Percentiles rank a stretch among this genome's conserved stretches.
Evolutionary conservation across 257 asterid species (phyloP).

Genomic region (Capsicum pubescens): DNA sequence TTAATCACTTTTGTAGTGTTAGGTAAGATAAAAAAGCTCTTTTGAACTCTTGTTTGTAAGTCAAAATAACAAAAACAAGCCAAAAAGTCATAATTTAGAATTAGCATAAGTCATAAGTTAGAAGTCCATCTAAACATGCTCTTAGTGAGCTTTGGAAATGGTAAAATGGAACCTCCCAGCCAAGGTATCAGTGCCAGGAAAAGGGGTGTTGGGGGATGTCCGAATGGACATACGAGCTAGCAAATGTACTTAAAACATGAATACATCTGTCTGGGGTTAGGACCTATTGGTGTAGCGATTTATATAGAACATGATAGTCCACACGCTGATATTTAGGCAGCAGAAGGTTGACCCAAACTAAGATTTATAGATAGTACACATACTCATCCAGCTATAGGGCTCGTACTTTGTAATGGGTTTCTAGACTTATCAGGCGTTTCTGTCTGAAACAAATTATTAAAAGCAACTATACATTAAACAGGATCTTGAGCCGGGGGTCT

Average conservation of each 20-base stretch:
- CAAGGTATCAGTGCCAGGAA: slow-evolving; percentile 1
- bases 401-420: not conserved
- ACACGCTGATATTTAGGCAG: not conserved
- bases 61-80: too few relatives aligned
- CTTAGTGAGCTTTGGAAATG: slow-evolving; percentile 9
- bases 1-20: too few relatives aligned
- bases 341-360: slow-evolving; percentile 9
- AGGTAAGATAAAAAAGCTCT: too few relatives aligned
- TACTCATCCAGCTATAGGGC: not conserved
- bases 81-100: too few relatives aligned
- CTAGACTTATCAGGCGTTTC: not conserved
- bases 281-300: not conserved
- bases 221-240: not conserved
- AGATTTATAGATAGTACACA: slow-evolving; percentile 1
- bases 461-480: not conserved
- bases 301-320: not conserved
- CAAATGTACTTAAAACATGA: not conserved
- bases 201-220: not conserved
- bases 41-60: too few relatives aligned
- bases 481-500: not conserved
- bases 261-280: not conserved
- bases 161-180: not conserved
- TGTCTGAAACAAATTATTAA: not conserved
- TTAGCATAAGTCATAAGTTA: too few relatives aligned
- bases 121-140: too few relatives aligned